Percentiles rank a stretch among this genome's conserved stretches.
Conservation (phyloP, 306 rosid genomes). For the Quercus robur region DNA sequence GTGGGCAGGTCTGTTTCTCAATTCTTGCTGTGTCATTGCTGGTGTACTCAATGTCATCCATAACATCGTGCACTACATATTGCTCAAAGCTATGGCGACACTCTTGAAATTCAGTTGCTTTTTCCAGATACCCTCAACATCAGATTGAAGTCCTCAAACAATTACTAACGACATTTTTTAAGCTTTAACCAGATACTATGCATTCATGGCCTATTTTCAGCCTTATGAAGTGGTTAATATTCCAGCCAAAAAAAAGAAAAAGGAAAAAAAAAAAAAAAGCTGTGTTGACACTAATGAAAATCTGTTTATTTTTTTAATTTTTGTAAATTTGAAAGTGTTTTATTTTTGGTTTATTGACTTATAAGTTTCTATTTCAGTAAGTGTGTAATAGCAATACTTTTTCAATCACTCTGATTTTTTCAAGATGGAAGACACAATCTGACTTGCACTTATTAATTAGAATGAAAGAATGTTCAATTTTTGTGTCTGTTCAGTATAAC, state of each 20-base stretch:
- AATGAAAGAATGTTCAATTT: not conserved
- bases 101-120: not conserved
- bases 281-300: not conserved
- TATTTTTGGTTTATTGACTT: not conserved
- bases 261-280: no score
- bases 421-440: not conserved
- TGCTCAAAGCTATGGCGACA: not conserved
- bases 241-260: no score
- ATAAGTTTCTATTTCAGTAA: not conserved
- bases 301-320: not conserved
- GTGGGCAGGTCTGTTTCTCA: conserved; percentile 69
- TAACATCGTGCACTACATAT: not conserved
- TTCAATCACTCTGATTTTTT: not conserved
- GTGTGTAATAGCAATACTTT: not conserved
- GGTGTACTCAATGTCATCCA: not conserved
- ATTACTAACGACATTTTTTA: not conserved
- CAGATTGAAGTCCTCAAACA: not conserved
- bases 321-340: not conserved
- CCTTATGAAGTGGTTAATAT: not conserved
- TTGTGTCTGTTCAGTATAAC: not conserved
- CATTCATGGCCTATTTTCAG: not conserved
- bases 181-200: not conserved
- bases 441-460: not conserved
- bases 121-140: not conserved
- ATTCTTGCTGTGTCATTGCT: not conserved